phyloP scores from a whole-genome alignment of 1,284 basidiomycete species.

The Ganoderma resinaceum region DNA sequence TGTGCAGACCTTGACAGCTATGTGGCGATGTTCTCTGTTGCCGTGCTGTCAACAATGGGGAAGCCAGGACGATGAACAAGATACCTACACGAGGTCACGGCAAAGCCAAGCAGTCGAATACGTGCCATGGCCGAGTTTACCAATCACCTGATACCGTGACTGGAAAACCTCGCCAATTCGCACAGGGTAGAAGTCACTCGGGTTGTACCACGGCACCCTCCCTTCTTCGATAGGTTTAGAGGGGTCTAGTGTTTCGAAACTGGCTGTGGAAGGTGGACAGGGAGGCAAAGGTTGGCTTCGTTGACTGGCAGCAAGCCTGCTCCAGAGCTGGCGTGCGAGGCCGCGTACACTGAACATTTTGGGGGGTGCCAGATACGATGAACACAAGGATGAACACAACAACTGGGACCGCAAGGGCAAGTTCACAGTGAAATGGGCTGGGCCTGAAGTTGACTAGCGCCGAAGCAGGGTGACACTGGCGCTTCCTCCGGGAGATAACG shows the following conservation, averaged over 20 bases:
- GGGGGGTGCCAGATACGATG: too few species aligned
- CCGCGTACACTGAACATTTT: too few species aligned
- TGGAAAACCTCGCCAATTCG: conserved; percentile 31
- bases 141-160: conserved; percentile 36
- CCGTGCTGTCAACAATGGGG: not conserved
- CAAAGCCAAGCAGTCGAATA: conserved; percentile 39
- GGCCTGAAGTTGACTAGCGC: too few species aligned
- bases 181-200: conserved; percentile 13
- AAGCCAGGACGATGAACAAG: conserved; percentile 6
- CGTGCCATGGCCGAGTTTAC: too few species aligned
- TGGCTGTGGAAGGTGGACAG: conserved; percentile 7
- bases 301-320: too few species aligned
- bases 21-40: too few species aligned
- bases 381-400: too few species aligned
- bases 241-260: conserved; percentile 3
- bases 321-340: too few species aligned
- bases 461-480: too few species aligned
- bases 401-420: too few species aligned
- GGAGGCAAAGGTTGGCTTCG: conserved; percentile 11
- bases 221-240: conserved; percentile 8
- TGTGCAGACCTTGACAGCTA: conserved; percentile 14
- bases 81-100: conserved; percentile 33
- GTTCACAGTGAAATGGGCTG: too few species aligned
- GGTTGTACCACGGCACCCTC: conserved; percentile 10
- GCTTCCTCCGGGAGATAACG: too few species aligned